These are phyloP conservation scores for Aspergillus versicolor DNA, from an alignment of 2,329 filamentous ascomycete genomes.

Conservation along the genomic window DNA sequence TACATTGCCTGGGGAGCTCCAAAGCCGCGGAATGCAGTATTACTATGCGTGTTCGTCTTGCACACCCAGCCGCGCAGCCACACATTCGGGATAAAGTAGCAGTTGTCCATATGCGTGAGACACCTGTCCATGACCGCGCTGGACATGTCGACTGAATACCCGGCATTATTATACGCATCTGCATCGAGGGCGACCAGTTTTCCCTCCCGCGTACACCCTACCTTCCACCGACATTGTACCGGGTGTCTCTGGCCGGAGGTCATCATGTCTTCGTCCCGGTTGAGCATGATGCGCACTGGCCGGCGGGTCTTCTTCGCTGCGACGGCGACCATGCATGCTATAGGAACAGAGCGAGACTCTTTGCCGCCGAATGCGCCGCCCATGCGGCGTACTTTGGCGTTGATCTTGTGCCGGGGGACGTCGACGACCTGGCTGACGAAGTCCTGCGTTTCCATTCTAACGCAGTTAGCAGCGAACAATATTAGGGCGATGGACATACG, in stretches of 20 bases:
- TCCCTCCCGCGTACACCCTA: constrained; percentile 91
- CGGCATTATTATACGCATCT: constrained; percentile 91
- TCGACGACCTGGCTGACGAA: constrained; percentile 74
- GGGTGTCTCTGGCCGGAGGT: constrained; percentile 92
- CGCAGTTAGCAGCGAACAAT: no score
- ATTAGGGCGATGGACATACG: constrained; percentile 31
- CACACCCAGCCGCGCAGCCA: constrained; percentile 80
- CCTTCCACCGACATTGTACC: constrained; percentile 89
- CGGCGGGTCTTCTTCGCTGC: constrained; percentile 81
- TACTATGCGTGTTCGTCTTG: constrained; percentile 96
- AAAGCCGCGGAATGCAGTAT: constrained; percentile 96
- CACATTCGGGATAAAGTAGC: constrained; percentile 86
- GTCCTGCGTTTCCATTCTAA: constrained; percentile 72
- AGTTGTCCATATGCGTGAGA: constrained; percentile 82
- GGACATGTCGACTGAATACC: constrained; percentile 70
- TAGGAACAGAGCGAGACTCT: constrained; percentile 80
- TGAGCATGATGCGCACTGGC: constrained; percentile 92
- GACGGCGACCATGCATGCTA: constrained; percentile 78
- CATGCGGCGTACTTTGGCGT: constrained; percentile 82
- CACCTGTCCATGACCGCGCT: constrained; percentile 81
- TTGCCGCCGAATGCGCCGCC: constrained; percentile 97
- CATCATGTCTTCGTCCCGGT: constrained; percentile 91
- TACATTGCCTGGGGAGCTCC: constrained; percentile 96
- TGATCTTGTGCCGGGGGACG: constrained; percentile 77
- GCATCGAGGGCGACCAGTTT: constrained; percentile 87